Base-by-base conservation (phyloP, 495 filamentous ascomycete genomes). In the Hypoxylon subgilvum region DNA sequence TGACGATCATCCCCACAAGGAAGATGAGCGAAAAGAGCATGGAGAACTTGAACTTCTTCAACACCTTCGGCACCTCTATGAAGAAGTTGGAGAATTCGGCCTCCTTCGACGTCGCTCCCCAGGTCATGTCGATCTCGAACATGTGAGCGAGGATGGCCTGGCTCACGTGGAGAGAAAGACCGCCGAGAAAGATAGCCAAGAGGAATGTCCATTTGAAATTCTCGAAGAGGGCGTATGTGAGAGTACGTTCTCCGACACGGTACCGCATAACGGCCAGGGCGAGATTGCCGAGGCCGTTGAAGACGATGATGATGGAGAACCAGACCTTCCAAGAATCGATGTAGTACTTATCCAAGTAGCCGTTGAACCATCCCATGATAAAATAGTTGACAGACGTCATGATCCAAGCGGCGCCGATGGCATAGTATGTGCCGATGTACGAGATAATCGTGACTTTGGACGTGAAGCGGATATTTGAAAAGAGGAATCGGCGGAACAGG, bases 391-490 rank as follows among this genome's bases (percentile, higher is more conserved):
- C 75, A 6, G 85, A 77, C 1, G 88, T 91, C 75, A 92, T 79
- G 65, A 91, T 79, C 88, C 88, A 91, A 34, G 89, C 86, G 6
- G 86, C 85, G 17, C 81, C 89, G 52, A 92, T 87, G 46, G 89
- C 89, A 69, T 92, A 92, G 74, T 92, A 92, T 12, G 89, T 92
- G n/a, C 89, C 89, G 58, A 92, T 88, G 67, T 92, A 92, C 0
- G 88, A 88, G 65, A 91, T 77, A 61, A 92, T 87, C 25, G 89
- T 91, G 67, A 91, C 72, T 71, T 92, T 92, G 49, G 85, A 88
- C 4, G 88, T 87, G 57, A 92, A 78, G 4, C 86, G 88, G 67
- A 91, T 91, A 68, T 83, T 83, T 65, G 84, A 87, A 66, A 78
- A 77, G 34, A 92, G 72, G 73, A 92, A 92, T 28, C 66, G 75